Evolutionary conservation across 192 early-diverging fungal species (phyloP), one percentile per base, ranked within the genome.

Genomic region (Coemansia sp.): DNA sequence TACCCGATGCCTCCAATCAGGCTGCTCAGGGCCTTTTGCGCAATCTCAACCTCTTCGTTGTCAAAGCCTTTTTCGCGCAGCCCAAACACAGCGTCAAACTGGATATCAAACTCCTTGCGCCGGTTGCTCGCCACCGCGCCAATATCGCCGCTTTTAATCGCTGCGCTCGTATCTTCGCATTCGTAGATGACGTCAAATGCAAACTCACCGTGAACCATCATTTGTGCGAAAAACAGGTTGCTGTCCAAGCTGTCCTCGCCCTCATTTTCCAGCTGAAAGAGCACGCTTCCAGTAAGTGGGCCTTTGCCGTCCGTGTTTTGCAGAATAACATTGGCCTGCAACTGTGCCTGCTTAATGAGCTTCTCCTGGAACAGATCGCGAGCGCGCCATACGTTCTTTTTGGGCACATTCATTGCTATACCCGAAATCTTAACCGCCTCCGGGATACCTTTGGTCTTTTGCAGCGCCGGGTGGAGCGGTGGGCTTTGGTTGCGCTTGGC

Each of bases 1-100:
- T 79, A 92, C 67, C 95, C 95, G 23, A 98, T 88, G 1, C 94
- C 94, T 55, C 95, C 94, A 10, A 98, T 29, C 60, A 98, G 75
- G 66, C 94, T 95, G 62, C 90, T 90, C 32, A 95, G 60, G 19
- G 89, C 81, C 11, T 83, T 83, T 63, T 91, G 82, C 3, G 88
- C 95, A 73, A 95, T 90, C 15, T 83, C 69, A 43, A 92, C 60
- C 58, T 93, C 78, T 0, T 83, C 74, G 3, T 66, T 48, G 45
- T 47, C 41, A 17, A 73, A 94, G 15, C 88, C 89, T 49, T 92
- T 92, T 22, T 75, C 69, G 15, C 64, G 59, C 12, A 97, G 77
- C 7, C 81, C 74, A 72, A 93, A 94, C 0, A 79, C 85, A 0
- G 81, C 53, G 58, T 94, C 90, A 65, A 97, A 97, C 19, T 88